phyloP scores from a whole-genome alignment of 306 rosid genomes.

The Cicer cuneatum region DNA sequence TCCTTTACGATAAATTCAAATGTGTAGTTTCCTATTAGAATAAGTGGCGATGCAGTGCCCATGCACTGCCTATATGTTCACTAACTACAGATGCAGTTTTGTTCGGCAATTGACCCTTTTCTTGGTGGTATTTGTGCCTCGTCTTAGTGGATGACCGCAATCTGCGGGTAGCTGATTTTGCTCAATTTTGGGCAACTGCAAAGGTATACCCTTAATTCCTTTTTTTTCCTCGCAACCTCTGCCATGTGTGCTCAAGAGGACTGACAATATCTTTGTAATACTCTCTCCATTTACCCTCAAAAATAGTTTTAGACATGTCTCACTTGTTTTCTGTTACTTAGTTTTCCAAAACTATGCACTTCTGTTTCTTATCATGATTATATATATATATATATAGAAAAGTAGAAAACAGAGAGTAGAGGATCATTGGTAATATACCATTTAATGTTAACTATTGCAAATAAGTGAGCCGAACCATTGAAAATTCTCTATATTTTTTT shows the following conservation, averaged over 20 bases:
- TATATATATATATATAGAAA: not conserved
- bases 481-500: conserved; percentile 22
- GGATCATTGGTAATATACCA: not conserved
- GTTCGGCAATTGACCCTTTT: conserved; percentile 96
- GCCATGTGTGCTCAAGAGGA: conserved; percentile 78
- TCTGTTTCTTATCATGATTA: conserved; percentile 23
- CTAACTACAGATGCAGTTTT: conserved; percentile 98
- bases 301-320: conserved; percentile 45
- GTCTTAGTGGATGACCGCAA: conserved; percentile 99
- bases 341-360: conserved; percentile 29
- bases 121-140: conserved; percentile 99
- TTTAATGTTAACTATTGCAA: conserved; percentile 17
- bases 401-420: conserved; percentile 28
- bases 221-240: conserved; percentile 72
- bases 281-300: conserved; percentile 49
- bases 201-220: conserved; percentile 89
- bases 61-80: conserved; percentile 86
- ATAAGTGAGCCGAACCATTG: conserved; percentile 37
- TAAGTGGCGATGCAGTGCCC: conserved; percentile 85
- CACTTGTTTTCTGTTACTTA: conserved; percentile 17
- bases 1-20: conserved; percentile 50
- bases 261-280: conserved; percentile 55
- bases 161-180: conserved; percentile 99
- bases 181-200: conserved; percentile 99
- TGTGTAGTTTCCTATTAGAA: conserved; percentile 72